phyloP scores from a whole-genome alignment of 257 asterid species.

The Nicotiana knightiana region DNA sequence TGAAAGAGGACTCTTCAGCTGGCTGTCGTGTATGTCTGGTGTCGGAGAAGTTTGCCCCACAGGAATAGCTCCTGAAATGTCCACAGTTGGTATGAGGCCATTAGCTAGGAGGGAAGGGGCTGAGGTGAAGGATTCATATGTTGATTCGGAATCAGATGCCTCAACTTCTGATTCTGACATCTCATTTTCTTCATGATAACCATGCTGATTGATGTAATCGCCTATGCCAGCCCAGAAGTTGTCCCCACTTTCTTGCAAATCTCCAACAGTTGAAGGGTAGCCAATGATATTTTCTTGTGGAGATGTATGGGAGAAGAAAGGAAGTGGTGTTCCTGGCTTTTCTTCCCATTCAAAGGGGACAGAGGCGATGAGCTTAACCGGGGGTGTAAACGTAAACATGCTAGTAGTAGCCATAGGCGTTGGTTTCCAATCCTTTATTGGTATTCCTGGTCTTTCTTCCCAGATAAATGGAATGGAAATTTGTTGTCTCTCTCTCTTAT shows the following conservation, averaged over 20 bases:
- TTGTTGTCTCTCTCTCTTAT: slow-evolving; percentile 47
- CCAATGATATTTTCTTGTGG: slow-evolving; percentile 14
- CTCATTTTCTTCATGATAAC: slow-evolving; percentile 19
- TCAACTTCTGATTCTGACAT: slow-evolving; percentile 42
- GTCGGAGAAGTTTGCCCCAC: slow-evolving; percentile 22
- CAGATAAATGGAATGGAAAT: slow-evolving; percentile 80
- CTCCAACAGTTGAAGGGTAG: slow-evolving; percentile 20
- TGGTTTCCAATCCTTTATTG: slow-evolving; percentile 79
- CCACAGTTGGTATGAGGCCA: slow-evolving; percentile 32
- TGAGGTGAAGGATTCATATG: slow-evolving; percentile 46
- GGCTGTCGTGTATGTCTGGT: slow-evolving; percentile 11
- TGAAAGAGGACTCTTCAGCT: slow-evolving; percentile 38
- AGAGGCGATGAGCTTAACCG: slow-evolving; percentile 58
- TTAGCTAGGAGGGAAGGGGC: slow-evolving; percentile 55
- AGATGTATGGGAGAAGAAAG: slow-evolving; percentile 16
- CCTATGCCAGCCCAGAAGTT: slow-evolving; percentile 16
- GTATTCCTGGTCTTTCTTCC: slow-evolving; percentile 79
- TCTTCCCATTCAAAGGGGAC: slow-evolving; percentile 89
- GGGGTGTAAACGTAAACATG: slow-evolving; percentile 20
- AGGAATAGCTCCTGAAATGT: slow-evolving; percentile 39
- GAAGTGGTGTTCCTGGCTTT: slow-evolving; percentile 80
- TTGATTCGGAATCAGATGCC: slow-evolving; percentile 29
- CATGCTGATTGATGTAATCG: slow-evolving; percentile 8
- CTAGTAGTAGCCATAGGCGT: background rate
- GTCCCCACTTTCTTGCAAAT: slow-evolving; percentile 17